phyloP scores from a whole-genome alignment of 257 asterid species.

The Solanum piurae region DNA sequence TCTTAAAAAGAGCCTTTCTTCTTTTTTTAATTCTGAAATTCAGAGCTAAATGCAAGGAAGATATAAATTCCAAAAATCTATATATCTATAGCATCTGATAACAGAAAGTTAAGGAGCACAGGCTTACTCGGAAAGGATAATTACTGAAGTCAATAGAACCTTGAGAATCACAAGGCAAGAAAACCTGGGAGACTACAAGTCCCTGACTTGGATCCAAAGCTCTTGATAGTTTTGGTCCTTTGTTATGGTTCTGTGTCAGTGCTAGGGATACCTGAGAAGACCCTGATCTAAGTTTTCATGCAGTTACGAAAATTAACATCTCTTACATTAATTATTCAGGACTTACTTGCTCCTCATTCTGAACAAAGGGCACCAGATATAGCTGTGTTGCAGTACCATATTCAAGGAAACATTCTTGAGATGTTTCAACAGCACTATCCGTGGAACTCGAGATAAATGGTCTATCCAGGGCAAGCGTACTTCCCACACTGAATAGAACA shows the following conservation, averaged over 20 bases:
- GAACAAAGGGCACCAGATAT: constrained; percentile 65
- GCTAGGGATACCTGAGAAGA: constrained; percentile 57
- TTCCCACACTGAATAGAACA: constrained; percentile 57
- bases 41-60: not conserved
- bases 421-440: constrained; percentile 35
- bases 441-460: constrained; percentile 57
- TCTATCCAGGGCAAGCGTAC: constrained; percentile 84
- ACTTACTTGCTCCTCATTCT: constrained; percentile 68
- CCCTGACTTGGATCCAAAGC: constrained; percentile 52
- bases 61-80: not conserved
- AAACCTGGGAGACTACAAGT: constrained; percentile 67
- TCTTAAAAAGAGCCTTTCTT: not conserved
- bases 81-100: not conserved
- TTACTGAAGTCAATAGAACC: constrained; percentile 83
- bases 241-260: constrained; percentile 61
- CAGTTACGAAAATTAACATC: not conserved
- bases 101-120: not conserved
- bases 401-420: constrained; percentile 56
- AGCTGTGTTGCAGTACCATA: constrained; percentile 84
- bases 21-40: not conserved
- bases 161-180: constrained; percentile 80
- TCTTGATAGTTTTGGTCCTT: constrained; percentile 45
- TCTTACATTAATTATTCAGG: not conserved
- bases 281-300: not conserved
- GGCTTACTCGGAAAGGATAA: constrained; percentile 82